Base-by-base conservation (phyloP, 345 rosid genomes). In the Hypericum perforatum region DNA sequence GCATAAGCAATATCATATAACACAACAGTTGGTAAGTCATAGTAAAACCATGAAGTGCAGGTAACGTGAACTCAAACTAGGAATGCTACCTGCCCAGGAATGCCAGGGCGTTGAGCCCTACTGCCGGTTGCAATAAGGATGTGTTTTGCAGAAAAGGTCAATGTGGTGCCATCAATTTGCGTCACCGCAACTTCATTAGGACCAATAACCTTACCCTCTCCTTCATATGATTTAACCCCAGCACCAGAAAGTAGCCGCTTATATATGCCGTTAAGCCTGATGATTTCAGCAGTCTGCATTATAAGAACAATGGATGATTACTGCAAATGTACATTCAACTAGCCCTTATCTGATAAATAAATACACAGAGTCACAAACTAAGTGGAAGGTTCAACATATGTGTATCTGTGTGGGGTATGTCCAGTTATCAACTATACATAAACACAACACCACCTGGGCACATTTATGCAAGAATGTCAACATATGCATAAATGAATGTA, bases 111-210 rank as follows among this genome's bases (percentile, higher is more conserved):
- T 0, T 86, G 94, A 52, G 99, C 99, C 65, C 92, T 78, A 67
- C 89, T 75, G 55, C 99, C 99, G 70, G 99, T 94, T 44, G 99
- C 89, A 63, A 94, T 94, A 73, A 94, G 66, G 69, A 94, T 89
- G 77, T 94, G 84, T 74, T 86, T 94, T 2, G 95, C 87, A 37
- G 95, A 64, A 55, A 80, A 94, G 62, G 70, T 68, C 66, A 89
- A 69, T 73, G 83, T 88, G 5, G 99, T 89, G 36, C 99, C 97
- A 79, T 94, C 99, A 48, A 80, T 61, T 65, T 89, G 99, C 55
- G 79, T 84, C 70, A 94, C 80, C 82, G 84, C 91, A 63, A 94
- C 95, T 69, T 89, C 87, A 63, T 85, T 79, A 22, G 92, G 94
- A 68, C 94, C 95, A 48, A 82, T 84, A 51, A 94, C 42, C 73